phyloP scores from a whole-genome alignment of 805 yeast species.

The Barnettozyma wickerhamii region DNA sequence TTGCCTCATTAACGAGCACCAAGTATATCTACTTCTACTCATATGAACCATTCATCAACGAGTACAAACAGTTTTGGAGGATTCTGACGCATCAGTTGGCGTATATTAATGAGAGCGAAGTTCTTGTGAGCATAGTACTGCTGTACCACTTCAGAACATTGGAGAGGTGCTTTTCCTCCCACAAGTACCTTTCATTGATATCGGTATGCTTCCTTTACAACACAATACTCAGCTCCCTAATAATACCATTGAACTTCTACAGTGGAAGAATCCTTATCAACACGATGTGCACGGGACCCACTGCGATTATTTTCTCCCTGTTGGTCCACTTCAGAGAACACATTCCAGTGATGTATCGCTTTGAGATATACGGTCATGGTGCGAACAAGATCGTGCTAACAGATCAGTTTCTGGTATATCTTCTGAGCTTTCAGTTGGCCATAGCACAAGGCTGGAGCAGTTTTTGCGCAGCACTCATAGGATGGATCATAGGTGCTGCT shows the following conservation, averaged over 20 bases:
- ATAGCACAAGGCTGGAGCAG: conserved; percentile 28
- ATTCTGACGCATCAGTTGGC: conserved; percentile 23
- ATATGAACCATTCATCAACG: conserved; percentile 30
- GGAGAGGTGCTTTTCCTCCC: conserved; percentile 35
- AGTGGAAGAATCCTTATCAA: conserved; percentile 16
- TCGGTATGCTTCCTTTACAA: conserved; percentile 16
- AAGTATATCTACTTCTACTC: conserved; percentile 31
- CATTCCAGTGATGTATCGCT: conserved; percentile 37
- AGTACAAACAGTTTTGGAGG: conserved; percentile 30
- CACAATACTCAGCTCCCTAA: conserved; percentile 7
- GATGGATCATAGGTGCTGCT: conserved; percentile 35
- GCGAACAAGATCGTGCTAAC: conserved; percentile 18
- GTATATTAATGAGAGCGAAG: conserved; percentile 30
- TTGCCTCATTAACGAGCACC: conserved; percentile 31
- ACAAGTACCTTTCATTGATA: conserved; percentile 28
- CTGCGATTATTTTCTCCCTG: conserved; percentile 30
- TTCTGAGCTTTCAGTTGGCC: conserved; percentile 30
- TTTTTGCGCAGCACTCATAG: conserved; percentile 26
- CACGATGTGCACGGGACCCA: conserved; percentile 28
- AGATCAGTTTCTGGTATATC: conserved; percentile 33
- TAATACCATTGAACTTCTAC: conserved; percentile 19
- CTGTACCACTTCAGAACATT: conserved; percentile 34
- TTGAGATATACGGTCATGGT: conserved; percentile 25
- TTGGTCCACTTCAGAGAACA: conserved; percentile 32
- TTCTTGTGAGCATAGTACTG: conserved; percentile 30